These are phyloP conservation scores for Microbotryomycetes sp. DNA, from an alignment of 1,284 basidiomycete species.

Conservation along the genomic window DNA sequence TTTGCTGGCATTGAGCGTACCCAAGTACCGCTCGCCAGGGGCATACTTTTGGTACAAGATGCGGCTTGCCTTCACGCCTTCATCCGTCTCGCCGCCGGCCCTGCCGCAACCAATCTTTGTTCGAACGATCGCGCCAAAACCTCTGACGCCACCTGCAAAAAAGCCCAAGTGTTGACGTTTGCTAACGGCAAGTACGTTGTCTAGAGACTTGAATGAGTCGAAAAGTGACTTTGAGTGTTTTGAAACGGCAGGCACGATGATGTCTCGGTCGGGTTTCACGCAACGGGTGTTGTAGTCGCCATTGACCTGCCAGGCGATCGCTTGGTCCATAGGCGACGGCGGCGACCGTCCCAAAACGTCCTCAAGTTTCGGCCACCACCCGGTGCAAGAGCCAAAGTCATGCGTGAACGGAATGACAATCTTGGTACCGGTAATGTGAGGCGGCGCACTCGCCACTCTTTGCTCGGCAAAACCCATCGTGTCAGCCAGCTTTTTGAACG, in stretches of 20 bases:
- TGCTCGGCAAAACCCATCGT: slow-evolving; percentile 27
- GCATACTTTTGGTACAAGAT: slow-evolving; percentile 38
- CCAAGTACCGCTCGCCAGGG: slow-evolving; percentile 43
- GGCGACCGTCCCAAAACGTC: slow-evolving; percentile 31
- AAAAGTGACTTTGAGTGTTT: slow-evolving; percentile 28
- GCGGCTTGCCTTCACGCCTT: slow-evolving; percentile 39
- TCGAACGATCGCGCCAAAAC: slow-evolving; percentile 32
- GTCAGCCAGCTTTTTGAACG: slow-evolving; percentile 38
- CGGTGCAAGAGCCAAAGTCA: slow-evolving; percentile 43
- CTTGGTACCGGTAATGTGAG: slow-evolving; percentile 33
- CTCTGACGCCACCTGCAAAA: slow-evolving; percentile 31
- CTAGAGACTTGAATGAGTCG: slow-evolving; percentile 16
- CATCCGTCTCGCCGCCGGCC: slow-evolving; percentile 7
- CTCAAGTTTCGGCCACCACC: slow-evolving; percentile 32
- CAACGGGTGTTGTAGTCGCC: slow-evolving; percentile 35
- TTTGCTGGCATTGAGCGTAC: slow-evolving; percentile 40
- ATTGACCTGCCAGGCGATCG: slow-evolving; percentile 35
- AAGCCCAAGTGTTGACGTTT: slow-evolving; percentile 30
- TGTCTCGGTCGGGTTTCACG: slow-evolving; percentile 34
- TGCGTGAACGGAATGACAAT: slow-evolving; percentile 44
- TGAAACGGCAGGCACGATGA: slow-evolving; percentile 33
- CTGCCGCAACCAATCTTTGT: slow-evolving; percentile 32
- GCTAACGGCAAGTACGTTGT: slow-evolving; percentile 14
- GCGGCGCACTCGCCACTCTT: slow-evolving; percentile 27
- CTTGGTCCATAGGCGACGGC: slow-evolving; percentile 34